Base-by-base conservation (phyloP, 1,139 yeast species). In the Diutina catenulata region DNA sequence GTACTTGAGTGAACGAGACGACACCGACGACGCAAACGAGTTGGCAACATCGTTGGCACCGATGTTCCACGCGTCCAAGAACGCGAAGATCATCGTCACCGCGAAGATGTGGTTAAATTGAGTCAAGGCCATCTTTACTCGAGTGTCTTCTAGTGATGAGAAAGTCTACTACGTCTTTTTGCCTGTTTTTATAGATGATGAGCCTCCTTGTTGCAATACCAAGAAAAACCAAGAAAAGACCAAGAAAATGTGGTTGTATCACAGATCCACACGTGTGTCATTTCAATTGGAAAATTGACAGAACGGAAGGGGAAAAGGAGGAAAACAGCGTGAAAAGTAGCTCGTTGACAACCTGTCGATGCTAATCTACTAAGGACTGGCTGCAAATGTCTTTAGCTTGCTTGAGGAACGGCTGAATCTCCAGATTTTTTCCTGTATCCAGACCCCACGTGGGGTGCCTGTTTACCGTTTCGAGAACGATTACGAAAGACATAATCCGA, bases 11-110 rank as follows among this genome's bases (percentile, higher is more conserved):
- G 86, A 71, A 47, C 82, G 62, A 10, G 88, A 77, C 4, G 87
- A 76, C 18, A 79, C 76, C 3, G 83, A 74, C 2, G 87, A 76
- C 1, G 88, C 81, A 52, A 78, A 80, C 3, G 91, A 80, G 60
- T 81, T 80, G 28, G 91, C 82, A 42, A 80, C 87, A 64, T 80
- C 91, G 52, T 81, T 80, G 33, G 91, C 93, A 40, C 93, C 93
- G 49, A 79, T 80, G 53, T 78, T 78, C 70, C 77, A 80, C n/a
- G 88, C 88, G 57, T 79, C 87, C 49, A 79, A 63, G 63, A 78
- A 77, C 46, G 86, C 87, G 58, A 80, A 79, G 43, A 79, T 59
- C 70, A 78, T 70, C 38, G 76, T 74, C 43, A 77, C 68, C 3
- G 81, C 84, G 50, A 77, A 72, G 51, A 77, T 64, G 51, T 77